Percentiles rank a stretch among this genome's conserved stretches.
phyloP scores from a whole-genome alignment of 2,329 filamentous ascomycete species.

The Mollisia scopiformis region DNA sequence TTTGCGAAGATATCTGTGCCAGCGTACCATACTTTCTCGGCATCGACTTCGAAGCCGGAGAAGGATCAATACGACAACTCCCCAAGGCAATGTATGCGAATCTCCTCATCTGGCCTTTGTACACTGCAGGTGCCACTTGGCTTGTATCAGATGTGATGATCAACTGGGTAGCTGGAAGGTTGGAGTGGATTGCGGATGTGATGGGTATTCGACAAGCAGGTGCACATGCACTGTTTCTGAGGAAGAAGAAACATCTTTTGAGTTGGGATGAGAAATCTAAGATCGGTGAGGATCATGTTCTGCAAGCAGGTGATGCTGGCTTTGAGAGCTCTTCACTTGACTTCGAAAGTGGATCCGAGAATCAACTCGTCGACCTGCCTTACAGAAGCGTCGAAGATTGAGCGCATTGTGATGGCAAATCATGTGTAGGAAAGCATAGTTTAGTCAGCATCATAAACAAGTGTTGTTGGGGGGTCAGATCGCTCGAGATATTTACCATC shows the following conservation, averaged over 20 bases:
- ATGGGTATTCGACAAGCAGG: constrained; percentile 31
- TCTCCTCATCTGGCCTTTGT: constrained; percentile 32
- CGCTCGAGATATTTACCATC: too few relatives aligned
- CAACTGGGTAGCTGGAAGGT: constrained; percentile 28
- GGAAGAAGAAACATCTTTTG: not conserved
- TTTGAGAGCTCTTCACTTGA: too few relatives aligned
- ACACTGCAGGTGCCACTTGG: constrained; percentile 24
- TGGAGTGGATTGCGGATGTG: constrained; percentile 29
- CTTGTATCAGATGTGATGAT: constrained; percentile 29
- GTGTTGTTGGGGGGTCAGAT: too few relatives aligned
- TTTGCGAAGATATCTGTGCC: constrained; percentile 31
- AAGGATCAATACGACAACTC: not conserved
- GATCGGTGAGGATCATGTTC: too few relatives aligned
- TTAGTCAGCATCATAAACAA: too few relatives aligned
- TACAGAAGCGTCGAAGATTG: too few relatives aligned
- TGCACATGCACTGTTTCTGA: not conserved
- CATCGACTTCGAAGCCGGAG: constrained; percentile 8
- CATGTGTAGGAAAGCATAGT: too few relatives aligned
- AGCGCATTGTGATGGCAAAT: too few relatives aligned
- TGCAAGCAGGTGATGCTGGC: too few relatives aligned
- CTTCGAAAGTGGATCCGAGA: too few relatives aligned
- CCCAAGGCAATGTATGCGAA: constrained; percentile 28
- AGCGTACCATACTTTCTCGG: constrained; percentile 30
- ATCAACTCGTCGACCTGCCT: too few relatives aligned
- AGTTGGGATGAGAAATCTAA: too few relatives aligned